Evolutionary conservation across 148 eudicot genomes (phyloP).

Genomic region (Diospyros lotus): DNA sequence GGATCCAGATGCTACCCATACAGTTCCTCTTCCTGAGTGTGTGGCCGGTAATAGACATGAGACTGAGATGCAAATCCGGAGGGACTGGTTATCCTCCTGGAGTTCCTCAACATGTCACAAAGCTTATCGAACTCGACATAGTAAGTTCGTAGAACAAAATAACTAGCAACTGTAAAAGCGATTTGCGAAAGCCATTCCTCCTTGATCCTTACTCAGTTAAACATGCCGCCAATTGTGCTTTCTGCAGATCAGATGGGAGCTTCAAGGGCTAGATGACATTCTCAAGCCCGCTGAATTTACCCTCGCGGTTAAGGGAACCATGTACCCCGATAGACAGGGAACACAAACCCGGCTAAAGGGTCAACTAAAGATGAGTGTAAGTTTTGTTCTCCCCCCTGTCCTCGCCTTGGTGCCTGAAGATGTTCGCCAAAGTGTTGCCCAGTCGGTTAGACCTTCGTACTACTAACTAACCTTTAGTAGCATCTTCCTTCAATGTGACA

Average conservation of each 20-base stretch:
- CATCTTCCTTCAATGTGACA: too few species aligned
- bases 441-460: slow-evolving; percentile 47
- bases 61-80: slow-evolving; percentile 57
- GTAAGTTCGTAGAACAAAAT: slow-evolving; percentile 34
- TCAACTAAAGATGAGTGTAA: slow-evolving; percentile 64
- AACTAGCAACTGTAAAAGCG: too few species aligned
- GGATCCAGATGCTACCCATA: slow-evolving; percentile 84
- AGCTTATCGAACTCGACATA: slow-evolving; percentile 78
- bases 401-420: slow-evolving; percentile 61
- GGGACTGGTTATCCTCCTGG: slow-evolving; percentile 74
- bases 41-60: slow-evolving; percentile 74
- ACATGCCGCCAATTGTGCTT: not conserved
- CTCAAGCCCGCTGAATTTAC: slow-evolving; percentile 64
- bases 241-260: slow-evolving; percentile 83
- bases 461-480: not conserved
- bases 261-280: slow-evolving; percentile 64
- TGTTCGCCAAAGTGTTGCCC: slow-evolving; percentile 54
- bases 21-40: slow-evolving; percentile 63
- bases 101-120: slow-evolving; percentile 52
- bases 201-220: not conserved
- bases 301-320: slow-evolving; percentile 62
- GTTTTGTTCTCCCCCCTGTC: slow-evolving; percentile 63
- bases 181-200: not conserved
- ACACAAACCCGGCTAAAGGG: slow-evolving; percentile 60
- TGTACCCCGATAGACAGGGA: slow-evolving; percentile 68